Conservation (phyloP, 495 filamentous ascomycete genomes). For the Daldinia vernicosa region DNA sequence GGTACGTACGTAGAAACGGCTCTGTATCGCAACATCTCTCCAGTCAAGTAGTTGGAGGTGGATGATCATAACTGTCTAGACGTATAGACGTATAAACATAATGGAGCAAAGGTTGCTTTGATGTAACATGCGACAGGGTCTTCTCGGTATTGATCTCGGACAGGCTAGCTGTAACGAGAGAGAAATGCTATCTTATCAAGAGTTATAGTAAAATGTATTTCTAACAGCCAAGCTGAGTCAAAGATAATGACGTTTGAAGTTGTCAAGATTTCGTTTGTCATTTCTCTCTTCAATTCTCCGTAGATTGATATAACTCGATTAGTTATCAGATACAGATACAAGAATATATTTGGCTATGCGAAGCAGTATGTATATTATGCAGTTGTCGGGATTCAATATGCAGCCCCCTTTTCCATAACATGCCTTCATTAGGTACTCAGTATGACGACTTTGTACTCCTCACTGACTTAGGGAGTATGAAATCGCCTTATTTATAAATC, state of each 20-base stretch:
- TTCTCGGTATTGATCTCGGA: neutral
- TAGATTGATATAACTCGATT: neutral
- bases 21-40: neutral
- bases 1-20: neutral
- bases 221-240: neutral
- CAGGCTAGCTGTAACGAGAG: neutral
- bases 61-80: neutral
- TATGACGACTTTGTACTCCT: neutral
- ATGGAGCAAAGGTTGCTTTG: neutral
- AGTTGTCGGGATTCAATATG: neutral
- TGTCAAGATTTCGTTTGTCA: neutral
- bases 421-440: neutral
- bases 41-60: neutral
- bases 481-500: too few relatives aligned
- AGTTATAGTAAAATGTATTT: conserved; percentile 1
- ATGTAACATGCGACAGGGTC: conserved; percentile 1
- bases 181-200: neutral
- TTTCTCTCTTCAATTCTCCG: neutral
- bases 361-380: neutral
- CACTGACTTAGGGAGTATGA: too few relatives aligned
- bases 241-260: neutral
- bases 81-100: neutral
- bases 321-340: neutral
- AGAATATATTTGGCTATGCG: neutral
- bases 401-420: neutral